Evolutionary conservation across 805 yeast species (phyloP), one percentile per base, ranked within the genome.

Genomic region (Lipomyces anomalus): DNA sequence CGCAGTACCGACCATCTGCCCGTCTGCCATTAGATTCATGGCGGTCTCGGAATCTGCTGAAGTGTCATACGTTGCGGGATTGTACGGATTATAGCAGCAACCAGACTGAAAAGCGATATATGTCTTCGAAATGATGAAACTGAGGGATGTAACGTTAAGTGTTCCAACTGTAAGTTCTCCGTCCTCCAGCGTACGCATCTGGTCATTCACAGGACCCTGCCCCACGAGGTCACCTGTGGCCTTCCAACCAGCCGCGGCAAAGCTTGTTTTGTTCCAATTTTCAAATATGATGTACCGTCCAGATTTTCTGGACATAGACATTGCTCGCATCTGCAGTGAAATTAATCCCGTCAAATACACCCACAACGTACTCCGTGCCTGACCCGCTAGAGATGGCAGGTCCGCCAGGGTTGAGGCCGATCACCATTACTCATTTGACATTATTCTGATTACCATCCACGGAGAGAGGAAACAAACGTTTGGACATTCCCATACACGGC

Each of bases 401-500:
- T 30, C 66, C 57, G 13, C 72, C 73, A n/a, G 74, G 74, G 52
- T 68, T 69, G 45, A 69, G 61, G 20, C 71, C 66, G 6, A 69
- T 29, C 40, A 66, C 56, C 62, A 69, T 46, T 9, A 69, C 69
- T 71, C 72, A 68, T 43, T 61, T 63, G 23, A 50, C 47, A 34
- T 38, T 44, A 21, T 42, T 40, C 13, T 1, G 9, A 4, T 34
- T 20, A 2, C 50, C 59, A 32, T 56, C 57, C 40, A 61, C 48
- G 6, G 65, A 66, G 6, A 67, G 54, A 35, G 62, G 60, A 16
- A 61, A 60, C 40, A 69, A 47, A n/a, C n/a, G 29, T 68, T 68
- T 1, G 73, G 73, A 47, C 72, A 69, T 52, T 69, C 73, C 50
- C 68, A 69, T 47, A 69, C 72, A 50, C 52, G 62, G 2, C 72